These are phyloP conservation scores for Alternaria hordeiaustralica DNA, from an alignment of 2,329 filamentous ascomycete species.

Conservation along the genomic window DNA sequence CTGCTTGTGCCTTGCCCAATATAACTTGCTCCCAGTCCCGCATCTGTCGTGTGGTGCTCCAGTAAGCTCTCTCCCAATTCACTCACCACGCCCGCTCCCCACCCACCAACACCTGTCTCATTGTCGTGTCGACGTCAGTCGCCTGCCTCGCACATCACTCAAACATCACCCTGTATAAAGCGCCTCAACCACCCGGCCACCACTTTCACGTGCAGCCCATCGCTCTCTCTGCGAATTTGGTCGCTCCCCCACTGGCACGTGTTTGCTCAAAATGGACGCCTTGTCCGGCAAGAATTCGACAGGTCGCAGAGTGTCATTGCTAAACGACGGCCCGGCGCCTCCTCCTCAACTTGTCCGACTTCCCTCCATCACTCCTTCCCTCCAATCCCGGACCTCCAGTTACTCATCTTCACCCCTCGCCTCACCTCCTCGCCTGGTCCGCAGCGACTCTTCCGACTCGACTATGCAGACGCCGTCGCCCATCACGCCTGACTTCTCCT, in stretches of 20 bases:
- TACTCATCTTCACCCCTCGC: conserved; percentile 55
- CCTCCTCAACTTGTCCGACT: conserved; percentile 42
- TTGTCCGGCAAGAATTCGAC: conserved; percentile 56
- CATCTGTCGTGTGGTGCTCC: conserved; percentile 16
- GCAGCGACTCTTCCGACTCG: conserved; percentile 57
- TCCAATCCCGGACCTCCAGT: conserved; percentile 51
- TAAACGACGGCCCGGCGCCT: conserved; percentile 54
- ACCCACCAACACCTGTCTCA: background rate
- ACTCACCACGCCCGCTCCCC: conserved; percentile 1
- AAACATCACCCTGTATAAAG: background rate
- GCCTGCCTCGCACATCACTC: background rate
- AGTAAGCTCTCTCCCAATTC: conserved; percentile 13
- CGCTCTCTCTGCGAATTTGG: conserved; percentile 18
- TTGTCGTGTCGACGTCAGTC: conserved; percentile 1
- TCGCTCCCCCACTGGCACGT: conserved; percentile 40
- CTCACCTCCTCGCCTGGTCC: conserved; percentile 54
- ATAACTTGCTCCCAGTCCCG: conserved; percentile 27
- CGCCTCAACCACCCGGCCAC: background rate
- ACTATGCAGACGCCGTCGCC: conserved; percentile 54
- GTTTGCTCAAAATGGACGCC: conserved; percentile 52
- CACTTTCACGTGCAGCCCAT: conserved; percentile 30
- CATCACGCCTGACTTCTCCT: conserved; percentile 53
- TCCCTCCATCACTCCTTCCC: conserved; percentile 44
- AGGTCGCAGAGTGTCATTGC: conserved; percentile 58
- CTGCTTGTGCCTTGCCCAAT: conserved; percentile 26